Evolutionary conservation across 495 filamentous ascomycete genomes (phyloP), one percentile per base, ranked within the genome.

Genomic region (Aspergillus funiculosus): DNA sequence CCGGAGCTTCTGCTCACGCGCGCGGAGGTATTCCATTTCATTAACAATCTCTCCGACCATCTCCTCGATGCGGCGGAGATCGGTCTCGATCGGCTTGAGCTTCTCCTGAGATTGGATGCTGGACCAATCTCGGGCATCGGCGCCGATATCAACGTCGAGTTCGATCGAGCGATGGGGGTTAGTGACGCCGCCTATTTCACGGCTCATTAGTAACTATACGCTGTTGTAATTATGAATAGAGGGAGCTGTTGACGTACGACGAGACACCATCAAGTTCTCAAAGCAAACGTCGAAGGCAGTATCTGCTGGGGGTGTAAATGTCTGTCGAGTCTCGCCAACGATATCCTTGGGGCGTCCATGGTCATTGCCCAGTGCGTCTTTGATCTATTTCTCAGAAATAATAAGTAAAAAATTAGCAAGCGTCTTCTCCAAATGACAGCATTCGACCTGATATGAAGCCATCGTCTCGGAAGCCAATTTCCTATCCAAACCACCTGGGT

Each of bases 141-240:
- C 92, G 50, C 92, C 92, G 57, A 98, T 97, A 62, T 98, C 92
- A 71, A 98, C 87, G 62, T 98, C 92, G 54, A 98, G 87, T 67
- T 97, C 92, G 55, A 98, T 74, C 61, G 84, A 75, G 35, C 91
- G 88, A 63, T 68, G 57, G 35, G 85, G 84, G 64, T 83, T 81
- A 36, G 73, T 62, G 18, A 58, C 51, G 21, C 48, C 56, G 32
- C 65, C 63, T 71, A 58, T 46, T n/a, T 29, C 34, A 19, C 28
- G 9, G 24, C 1, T 28, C 10, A 32, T 50, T 39, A 50, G 46
- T 22, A 24, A 24, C 13, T 10, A 13, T 7, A 9, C 18, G 3
- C 27, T 15, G 2, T 10, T 9, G 5, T 9, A 20, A 4, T 1
- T 5, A 19, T 11, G 30, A 6, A 10, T 14, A 31, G 5, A 24